A percentile compares a stretch with the other conserved stretches of the same genome.
These are phyloP conservation scores for Trapa incisa DNA, from an alignment of 345 rosid species.

Conservation along the genomic window DNA sequence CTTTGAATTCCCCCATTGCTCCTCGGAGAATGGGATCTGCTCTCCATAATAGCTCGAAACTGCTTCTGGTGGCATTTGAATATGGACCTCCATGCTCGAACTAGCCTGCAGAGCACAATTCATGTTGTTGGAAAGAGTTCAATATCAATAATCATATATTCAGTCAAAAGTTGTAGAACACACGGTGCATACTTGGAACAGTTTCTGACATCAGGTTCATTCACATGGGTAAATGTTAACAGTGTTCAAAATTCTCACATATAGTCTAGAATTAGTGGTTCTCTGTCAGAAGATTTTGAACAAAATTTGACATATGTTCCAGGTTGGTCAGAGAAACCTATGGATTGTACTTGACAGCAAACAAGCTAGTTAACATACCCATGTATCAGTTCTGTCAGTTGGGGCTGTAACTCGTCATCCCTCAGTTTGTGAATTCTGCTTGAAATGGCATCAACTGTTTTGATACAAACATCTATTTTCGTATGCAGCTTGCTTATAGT, in stretches of 20 bases:
- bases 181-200: not conserved
- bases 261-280: not conserved
- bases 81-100: constrained; percentile 91
- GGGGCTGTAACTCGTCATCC: constrained; percentile 83
- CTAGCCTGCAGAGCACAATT: constrained; percentile 34
- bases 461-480: constrained; percentile 53
- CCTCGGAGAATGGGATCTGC: constrained; percentile 49
- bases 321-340: not conserved
- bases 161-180: not conserved
- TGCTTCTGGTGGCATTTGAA: constrained; percentile 91
- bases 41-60: constrained; percentile 75
- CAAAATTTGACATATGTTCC: not conserved
- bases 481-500: constrained; percentile 57
- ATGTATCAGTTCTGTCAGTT: constrained; percentile 54
- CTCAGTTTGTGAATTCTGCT: constrained; percentile 68
- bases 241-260: no score
- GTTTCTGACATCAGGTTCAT: no score
- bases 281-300: not conserved
- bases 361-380: constrained; percentile 33
- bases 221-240: no score
- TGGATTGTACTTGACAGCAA: not conserved
- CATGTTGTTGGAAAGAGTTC: not conserved
- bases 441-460: constrained; percentile 70
- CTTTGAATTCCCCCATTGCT: constrained; percentile 48
- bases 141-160: not conserved